Evolutionary conservation across 2,329 filamentous ascomycete genomes (phyloP), one percentile per base, ranked within the genome.

Genomic region (Trichoderma sp.): DNA sequence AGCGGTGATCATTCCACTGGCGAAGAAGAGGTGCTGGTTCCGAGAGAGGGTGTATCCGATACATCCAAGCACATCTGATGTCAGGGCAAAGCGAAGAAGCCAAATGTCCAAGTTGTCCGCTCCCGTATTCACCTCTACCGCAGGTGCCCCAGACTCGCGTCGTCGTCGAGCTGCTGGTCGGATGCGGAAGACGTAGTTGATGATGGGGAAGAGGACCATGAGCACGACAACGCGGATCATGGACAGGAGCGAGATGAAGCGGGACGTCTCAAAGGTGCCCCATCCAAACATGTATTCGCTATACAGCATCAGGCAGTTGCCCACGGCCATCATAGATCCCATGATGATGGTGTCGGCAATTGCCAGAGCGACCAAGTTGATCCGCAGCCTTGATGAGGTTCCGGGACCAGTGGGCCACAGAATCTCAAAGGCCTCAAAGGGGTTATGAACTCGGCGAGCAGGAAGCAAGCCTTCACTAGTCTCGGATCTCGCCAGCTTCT

Each of bases 301-400:
- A 82, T 98, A 99, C 70, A 97, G 88, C 70, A 98, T 86, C 24
- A 96, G 86, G 43, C 98, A 90, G n/a, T 91, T 89, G 73, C 93
- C 90, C 0, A 90, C 88, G 62, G 95, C 93, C 86, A 98, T 93
- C 8, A 91, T 90, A 0, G 94, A 88, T 26, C 93, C 92, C 73
- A 98, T 92, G 75, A 97, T 88, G 74, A 93, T 89, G 30, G 92
- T 93, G 78, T 98, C 96, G 70, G 95, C 90, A 6, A 90, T 84
- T 2, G 94, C 92, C 9, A 99, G 86, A 0, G 95, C 83, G 3
- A 97, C 79, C n/a, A 99, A 84, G 78, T 99, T 99, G 69, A 91
- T 86, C 18, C 94, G 90, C 34, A 97, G 83, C 1, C 86, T 75
- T 82, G 43, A 83, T 75, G 77, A 87, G 83, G 78, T 90, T 3